A percentile compares a stretch with the other conserved stretches of the same genome.
These are phyloP conservation scores for Solanum rostratum DNA, from an alignment of 257 asterid genomes.

Conservation along the genomic window DNA sequence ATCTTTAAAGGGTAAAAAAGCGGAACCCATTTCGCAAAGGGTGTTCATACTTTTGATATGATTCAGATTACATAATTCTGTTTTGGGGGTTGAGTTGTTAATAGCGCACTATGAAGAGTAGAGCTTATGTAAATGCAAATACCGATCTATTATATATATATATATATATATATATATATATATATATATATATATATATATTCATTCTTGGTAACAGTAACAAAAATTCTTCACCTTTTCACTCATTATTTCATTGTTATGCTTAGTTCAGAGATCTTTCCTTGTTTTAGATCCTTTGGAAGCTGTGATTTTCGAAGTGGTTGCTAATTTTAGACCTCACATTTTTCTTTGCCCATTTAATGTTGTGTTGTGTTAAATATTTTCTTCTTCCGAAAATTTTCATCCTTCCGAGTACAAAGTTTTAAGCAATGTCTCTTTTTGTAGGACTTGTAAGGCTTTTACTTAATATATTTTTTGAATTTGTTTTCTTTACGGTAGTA, in stretches of 20 bases:
- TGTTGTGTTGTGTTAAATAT: not conserved
- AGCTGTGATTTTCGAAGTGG: not conserved
- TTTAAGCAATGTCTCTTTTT: not conserved
- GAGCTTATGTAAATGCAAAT: too few species aligned
- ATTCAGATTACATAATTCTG: too few species aligned
- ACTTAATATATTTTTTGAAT: not conserved
- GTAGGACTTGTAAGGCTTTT: not conserved
- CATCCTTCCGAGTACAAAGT: not conserved
- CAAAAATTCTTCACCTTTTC: not conserved
- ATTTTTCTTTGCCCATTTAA: not conserved
- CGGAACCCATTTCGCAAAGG: too few species aligned
- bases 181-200: too few species aligned
- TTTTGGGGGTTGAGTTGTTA: too few species aligned
- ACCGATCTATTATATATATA: too few species aligned
- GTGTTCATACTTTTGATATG: too few species aligned
- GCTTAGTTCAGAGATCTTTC: not conserved
- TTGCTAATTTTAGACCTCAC: not conserved
- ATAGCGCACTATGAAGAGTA: too few species aligned
- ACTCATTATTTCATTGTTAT: not conserved
- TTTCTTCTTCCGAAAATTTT: not conserved
- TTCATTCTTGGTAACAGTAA: not conserved
- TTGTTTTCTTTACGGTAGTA: not conserved
- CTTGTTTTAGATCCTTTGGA: not conserved
- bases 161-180: too few species aligned
- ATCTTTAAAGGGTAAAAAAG: too few species aligned